phyloP scores from a whole-genome alignment of 768 basidiomycete genomes.

The Mycena filopes region DNA sequence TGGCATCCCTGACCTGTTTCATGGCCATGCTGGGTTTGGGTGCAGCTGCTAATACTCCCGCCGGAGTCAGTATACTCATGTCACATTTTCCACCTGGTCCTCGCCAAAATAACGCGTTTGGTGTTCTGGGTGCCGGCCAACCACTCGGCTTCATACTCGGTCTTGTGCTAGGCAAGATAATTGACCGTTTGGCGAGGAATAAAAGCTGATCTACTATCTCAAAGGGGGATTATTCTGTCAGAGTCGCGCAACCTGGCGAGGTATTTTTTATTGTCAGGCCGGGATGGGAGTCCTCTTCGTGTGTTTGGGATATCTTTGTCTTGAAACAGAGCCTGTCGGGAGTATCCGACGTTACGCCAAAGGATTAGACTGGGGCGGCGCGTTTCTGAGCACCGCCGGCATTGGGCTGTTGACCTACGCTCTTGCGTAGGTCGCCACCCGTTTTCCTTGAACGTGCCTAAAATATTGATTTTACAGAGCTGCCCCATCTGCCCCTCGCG shows the following conservation, averaged over 20 bases:
- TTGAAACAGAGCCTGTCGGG: slow-evolving; percentile 11
- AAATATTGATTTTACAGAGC: slow-evolving; percentile 27
- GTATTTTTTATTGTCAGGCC: slow-evolving; percentile 8
- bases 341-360: slow-evolving; percentile 34
- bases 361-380: slow-evolving; percentile 45
- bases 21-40: slow-evolving; percentile 40
- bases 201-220: neutral
- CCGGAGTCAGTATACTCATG: slow-evolving; percentile 20
- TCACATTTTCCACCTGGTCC: slow-evolving; percentile 32
- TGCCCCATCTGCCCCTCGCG: slow-evolving; percentile 42
- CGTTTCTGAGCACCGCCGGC: slow-evolving; percentile 39
- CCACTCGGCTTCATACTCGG: slow-evolving; percentile 43
- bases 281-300: slow-evolving; percentile 7
- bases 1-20: slow-evolving; percentile 37
- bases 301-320: neutral
- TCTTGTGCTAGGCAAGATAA: slow-evolving; percentile 38
- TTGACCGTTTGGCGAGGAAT: neutral
- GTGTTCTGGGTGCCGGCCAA: slow-evolving; percentile 42
- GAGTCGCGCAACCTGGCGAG: slow-evolving; percentile 9
- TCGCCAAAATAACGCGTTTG: slow-evolving; percentile 39
- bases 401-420: slow-evolving; percentile 42
- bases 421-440: slow-evolving; percentile 36
- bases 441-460: neutral
- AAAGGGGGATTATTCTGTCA: slow-evolving; percentile 5
- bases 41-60: slow-evolving; percentile 44